These are phyloP conservation scores for Plasmodium cynomolgi DNA, from an alignment of 169 alveolate genomes.

Conservation along the genomic window DNA sequence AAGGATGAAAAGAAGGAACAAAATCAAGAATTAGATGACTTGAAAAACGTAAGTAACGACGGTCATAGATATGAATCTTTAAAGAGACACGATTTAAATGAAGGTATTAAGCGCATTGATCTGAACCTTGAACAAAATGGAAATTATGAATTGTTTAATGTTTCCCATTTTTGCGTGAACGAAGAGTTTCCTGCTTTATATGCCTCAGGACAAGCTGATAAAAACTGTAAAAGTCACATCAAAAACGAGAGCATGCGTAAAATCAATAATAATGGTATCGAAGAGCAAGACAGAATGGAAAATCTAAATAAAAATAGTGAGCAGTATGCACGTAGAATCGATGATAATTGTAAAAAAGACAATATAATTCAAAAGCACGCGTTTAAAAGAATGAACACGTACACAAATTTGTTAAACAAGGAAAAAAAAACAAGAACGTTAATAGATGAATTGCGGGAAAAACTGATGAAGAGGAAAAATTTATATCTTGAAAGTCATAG, in stretches of 20 bases:
- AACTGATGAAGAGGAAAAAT: conserved; percentile 40
- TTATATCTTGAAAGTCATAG: conserved; percentile 3
- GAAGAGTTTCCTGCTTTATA: not conserved
- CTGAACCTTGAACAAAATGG: conserved; percentile 12
- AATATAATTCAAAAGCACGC: not conserved
- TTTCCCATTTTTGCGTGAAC: conserved; percentile 11
- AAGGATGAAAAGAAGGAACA: not conserved
- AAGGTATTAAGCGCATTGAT: not conserved
- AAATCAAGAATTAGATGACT: not conserved
- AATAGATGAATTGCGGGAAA: conserved; percentile 29
- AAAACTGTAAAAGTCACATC: not conserved
- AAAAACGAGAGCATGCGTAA: conserved; percentile 19
- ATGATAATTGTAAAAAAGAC: conserved; percentile 11
- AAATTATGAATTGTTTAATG: conserved; percentile 1
- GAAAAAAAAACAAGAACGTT: not conserved
- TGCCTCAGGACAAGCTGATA: conserved; percentile 1
- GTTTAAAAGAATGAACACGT: not conserved
- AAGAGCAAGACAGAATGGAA: conserved; percentile 1
- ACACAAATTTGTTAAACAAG: not conserved
- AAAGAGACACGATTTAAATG: conserved; percentile 7
- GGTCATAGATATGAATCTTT: not conserved
- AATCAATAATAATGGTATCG: not conserved
- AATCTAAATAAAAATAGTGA: not conserved
- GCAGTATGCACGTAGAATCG: not conserved
- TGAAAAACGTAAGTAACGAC: not conserved